These are phyloP conservation scores for Trametes sp. DNA, from an alignment of 1,284 basidiomycete species.

Conservation along the genomic window DNA sequence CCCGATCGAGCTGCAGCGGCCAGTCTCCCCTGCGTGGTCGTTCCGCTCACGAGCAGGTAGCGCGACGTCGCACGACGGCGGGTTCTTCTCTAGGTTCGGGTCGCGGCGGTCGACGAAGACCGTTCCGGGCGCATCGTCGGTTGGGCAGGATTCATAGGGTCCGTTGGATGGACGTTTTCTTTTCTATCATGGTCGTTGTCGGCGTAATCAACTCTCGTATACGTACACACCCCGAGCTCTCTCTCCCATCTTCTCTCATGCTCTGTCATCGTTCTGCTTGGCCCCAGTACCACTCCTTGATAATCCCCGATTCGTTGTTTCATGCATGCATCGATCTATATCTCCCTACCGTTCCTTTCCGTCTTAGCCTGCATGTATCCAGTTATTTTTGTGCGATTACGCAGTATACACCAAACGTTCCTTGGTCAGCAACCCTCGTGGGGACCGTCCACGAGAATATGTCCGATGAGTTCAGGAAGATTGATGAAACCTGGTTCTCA, in stretches of 20 bases:
- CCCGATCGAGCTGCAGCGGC: conserved; percentile 60
- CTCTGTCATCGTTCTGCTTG: conserved; percentile 30
- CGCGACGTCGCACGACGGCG: conserved; percentile 65
- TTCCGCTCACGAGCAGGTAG: conserved; percentile 80
- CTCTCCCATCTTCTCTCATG: conserved; percentile 14
- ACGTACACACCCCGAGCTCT: conserved; percentile 1
- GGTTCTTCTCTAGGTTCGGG: conserved; percentile 78
- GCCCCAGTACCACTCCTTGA: conserved; percentile 36
- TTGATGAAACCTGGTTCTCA: no score
- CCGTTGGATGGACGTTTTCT: conserved; percentile 16
- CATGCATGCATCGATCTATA: conserved; percentile 25
- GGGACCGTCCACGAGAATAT: no score
- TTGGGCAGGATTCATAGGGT: conserved; percentile 34
- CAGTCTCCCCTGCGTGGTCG: conserved; percentile 81
- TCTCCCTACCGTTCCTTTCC: conserved; percentile 15
- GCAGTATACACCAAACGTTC: conserved; percentile 34
- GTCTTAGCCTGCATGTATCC: conserved; percentile 35
- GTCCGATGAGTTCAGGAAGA: no score
- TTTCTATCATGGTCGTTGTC: conserved; percentile 20
- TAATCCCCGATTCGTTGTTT: conserved; percentile 23
- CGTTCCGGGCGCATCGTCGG: conserved; percentile 26
- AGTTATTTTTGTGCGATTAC: conserved; percentile 37
- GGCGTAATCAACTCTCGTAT: conserved; percentile 8
- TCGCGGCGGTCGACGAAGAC: conserved; percentile 70
- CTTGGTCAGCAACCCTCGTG: conserved; percentile 21